Evolutionary conservation across 2,329 filamentous ascomycete species (phyloP), one percentile per base, ranked within the genome.

Genomic region (Chalaropsis ovoidea): DNA sequence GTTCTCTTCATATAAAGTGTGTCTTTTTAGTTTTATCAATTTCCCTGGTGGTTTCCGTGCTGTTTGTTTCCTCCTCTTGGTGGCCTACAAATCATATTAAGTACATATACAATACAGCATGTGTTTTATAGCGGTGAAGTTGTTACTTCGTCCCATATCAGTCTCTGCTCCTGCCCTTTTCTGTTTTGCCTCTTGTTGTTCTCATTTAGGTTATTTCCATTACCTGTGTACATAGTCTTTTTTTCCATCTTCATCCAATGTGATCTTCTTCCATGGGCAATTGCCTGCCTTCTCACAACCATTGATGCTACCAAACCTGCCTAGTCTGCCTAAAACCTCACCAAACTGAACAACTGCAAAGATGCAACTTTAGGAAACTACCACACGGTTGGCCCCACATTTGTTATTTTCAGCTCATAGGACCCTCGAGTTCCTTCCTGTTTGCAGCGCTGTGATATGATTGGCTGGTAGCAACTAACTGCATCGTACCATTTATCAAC

Each of bases 21-120:
- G n/a, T 47, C 19, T 42, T 60, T 56, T 58, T 35, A n/a, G 19
- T 24, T n/a, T 56, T 67, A 13, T 5, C 24, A 13, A 1, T 63
- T 63, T 31, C 45, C 41, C 24, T 47, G 31, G 27, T 41, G 64
- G n/a, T 66, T 64, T 45, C 15, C 56, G 4, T 22, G n/a, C n/a
- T 19, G 43, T 47, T n/a, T 17, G n/a, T 6, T 47, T n/a, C 10
- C 43, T 47, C 41, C 24, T 19, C 11, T n/a, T 15, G 54, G 54
- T 39, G 27, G 54, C 27, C 31, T 10, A 22, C 54, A 35, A 17
- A 8, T 58, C 54, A 17, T 58, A 17, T 35, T 58, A n/a, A n/a
- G n/a, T n/a, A 8, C n/a, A n/a, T 17, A 31, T 35, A 31, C 54
- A 39, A 17, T 19, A 11, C 54, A n/a, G 54, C 27, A 4, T 58